Evolutionary conservation across 495 filamentous ascomycete species (phyloP), one percentile per base, ranked within the genome.

Genomic region (Penicillium canariense): DNA sequence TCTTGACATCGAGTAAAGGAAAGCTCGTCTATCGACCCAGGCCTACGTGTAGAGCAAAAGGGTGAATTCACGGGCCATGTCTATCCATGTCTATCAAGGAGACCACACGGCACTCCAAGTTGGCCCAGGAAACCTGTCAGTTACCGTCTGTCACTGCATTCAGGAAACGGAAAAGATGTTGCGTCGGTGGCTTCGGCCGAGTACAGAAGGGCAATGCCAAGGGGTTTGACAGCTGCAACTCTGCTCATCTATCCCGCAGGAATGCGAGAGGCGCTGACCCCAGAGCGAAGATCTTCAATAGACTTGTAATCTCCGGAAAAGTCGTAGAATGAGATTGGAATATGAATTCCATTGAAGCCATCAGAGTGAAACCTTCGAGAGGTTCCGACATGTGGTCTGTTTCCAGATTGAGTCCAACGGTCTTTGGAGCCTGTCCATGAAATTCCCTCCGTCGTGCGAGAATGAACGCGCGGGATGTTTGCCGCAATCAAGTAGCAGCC

Each of bases 191-290:
- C 14, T 20, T 42, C 12, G 23, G 3, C 23, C 40, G 20, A 40
- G 10, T 8, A 15, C 7, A 35, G 12, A 35, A 32, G 4, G 14
- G 1, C 15, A 22, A 27, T 40, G 45, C 26, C 23, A 15, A 23
- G 18, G 1, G 4, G 31, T 34, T 11, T 35, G 36, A 30, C 22
- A 11, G 14, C 28, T 53, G n/a, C 26, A 54, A 30, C 28, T 12
- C 26, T 26, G 39, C 18, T 30, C 48, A 10, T 46, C 22, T 52
- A 22, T 47, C 28, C 15, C 25, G 12, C 14, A 50, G 23, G 35
- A 56, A 57, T 47, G 50, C 53, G 9, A 32, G 25, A 25, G 23
- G 42, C 28, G 32, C 39, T 40, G 27, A 31, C 47, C 18, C 42
- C 53, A 39, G 43, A 38, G 44, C 3, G 15, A 25, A 14, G 22